Conservation (phyloP, 495 filamentous ascomycete genomes). For the Annulohypoxylon nitens region DNA sequence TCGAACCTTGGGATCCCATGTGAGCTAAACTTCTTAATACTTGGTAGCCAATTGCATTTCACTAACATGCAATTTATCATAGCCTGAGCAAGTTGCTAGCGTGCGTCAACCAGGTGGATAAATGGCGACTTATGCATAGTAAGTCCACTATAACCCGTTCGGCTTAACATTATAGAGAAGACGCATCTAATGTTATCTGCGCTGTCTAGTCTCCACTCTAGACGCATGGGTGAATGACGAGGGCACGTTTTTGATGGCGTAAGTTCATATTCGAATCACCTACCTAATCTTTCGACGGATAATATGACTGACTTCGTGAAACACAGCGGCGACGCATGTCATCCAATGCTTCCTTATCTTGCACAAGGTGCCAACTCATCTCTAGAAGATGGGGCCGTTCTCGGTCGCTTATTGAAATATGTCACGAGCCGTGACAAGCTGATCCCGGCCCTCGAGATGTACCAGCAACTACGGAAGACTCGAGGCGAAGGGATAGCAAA, state of each 20-base stretch:
- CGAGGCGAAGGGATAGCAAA: slow-evolving; percentile 69
- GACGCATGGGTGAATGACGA: slow-evolving; percentile 56
- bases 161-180: too few species aligned
- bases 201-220: slow-evolving; percentile 41
- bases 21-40: slow-evolving; percentile 13
- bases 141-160: background rate
- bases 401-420: slow-evolving; percentile 67
- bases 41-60: background rate
- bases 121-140: slow-evolving; percentile 65
- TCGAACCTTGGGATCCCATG: slow-evolving; percentile 66
- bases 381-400: slow-evolving; percentile 67
- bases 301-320: slow-evolving; percentile 20
- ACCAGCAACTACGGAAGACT: slow-evolving; percentile 72
- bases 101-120: slow-evolving; percentile 61
- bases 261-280: slow-evolving; percentile 1
- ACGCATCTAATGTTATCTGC: slow-evolving; percentile 19
- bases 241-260: slow-evolving; percentile 59
- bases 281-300: too few species aligned
- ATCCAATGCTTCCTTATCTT: slow-evolving; percentile 77
- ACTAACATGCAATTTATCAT: background rate
- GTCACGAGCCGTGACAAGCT: slow-evolving; percentile 60
- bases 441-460: slow-evolving; percentile 63
- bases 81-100: slow-evolving; percentile 59
- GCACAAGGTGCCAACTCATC: slow-evolving; percentile 71
- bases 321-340: slow-evolving; percentile 69